Evolutionary conservation across 257 asterid species (phyloP), one percentile per base, ranked within the genome.

Genomic region (Solanum chilense): DNA sequence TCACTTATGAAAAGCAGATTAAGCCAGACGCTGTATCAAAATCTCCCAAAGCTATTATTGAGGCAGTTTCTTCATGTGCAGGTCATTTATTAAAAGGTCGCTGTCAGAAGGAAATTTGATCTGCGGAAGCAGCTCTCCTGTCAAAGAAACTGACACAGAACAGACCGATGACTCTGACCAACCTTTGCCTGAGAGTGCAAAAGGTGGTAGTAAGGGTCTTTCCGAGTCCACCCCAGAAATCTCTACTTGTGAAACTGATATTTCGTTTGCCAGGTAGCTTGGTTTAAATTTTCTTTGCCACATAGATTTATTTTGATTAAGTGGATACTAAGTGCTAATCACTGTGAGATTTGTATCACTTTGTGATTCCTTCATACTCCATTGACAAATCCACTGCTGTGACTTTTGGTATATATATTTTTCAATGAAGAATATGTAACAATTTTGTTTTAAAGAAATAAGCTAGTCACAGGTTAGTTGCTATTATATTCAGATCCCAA

Each of bases 61-160:
- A 80, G 41, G 44, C 84, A 9, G 23, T 35, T 35, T 86, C 87
- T 86, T 42, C 78, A 25, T 87, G 81, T 88, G 82, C 91, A 97
- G 99, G 93, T 92, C 92, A 21, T 76, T 88, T 81, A 91, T 97
- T 90, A 94, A 94, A 91, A 92, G 99, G 90, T 95, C 99, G 5
- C 88, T 96, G 9, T 97, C 99, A 21, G 99, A 95, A 90, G 99
- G 98, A 44, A 95, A 91, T 91, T 95, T 97, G 78, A 94, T 91
- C 37, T 90, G 89, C 20, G 95, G 92, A 86, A 88, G 90, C 91
- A 86, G 89, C 90, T 90, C 93, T 39, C 86, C 93, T 86, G 90
- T 92, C 83, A 97, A 91, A 86, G 95, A 91, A 74, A 88, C 90
- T 74, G 89, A 86, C 58, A 78, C 66, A 68, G 89, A 91, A 86